Evolutionary conservation across 2,329 filamentous ascomycete genomes (phyloP).

Genomic region (Exserohilum rostratum): DNA sequence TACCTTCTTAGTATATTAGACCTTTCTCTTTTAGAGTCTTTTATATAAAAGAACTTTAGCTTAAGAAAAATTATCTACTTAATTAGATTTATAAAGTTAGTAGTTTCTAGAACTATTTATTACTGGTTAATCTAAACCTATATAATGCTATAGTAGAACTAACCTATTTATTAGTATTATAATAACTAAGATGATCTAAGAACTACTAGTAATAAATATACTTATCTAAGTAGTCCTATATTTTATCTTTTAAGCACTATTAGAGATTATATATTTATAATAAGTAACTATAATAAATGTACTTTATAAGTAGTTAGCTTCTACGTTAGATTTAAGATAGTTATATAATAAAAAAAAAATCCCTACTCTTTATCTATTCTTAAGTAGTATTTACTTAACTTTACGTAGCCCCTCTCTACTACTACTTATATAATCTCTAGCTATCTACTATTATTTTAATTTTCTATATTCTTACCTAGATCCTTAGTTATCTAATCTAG

Average conservation of each 20-base stretch:
- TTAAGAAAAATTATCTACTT: too few species aligned
- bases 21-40: too few species aligned
- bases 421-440: not conserved
- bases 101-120: not conserved
- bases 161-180: too few species aligned
- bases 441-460: too few species aligned
- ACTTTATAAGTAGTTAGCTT: constrained; percentile 9
- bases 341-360: not conserved
- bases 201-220: too few species aligned
- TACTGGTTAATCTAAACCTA: not conserved
- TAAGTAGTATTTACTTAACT: not conserved
- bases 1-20: too few species aligned
- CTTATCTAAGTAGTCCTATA: too few species aligned
- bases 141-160: too few species aligned
- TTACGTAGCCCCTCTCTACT: not conserved
- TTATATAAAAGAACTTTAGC: too few species aligned
- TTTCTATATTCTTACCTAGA: too few species aligned
- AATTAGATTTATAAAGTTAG: not conserved
- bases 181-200: too few species aligned
- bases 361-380: not conserved
- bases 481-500: too few species aligned
- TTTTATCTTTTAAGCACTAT: not conserved
- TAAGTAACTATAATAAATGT: constrained; percentile 11
- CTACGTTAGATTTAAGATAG: constrained; percentile 1
- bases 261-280: not conserved